Base-by-base conservation (phyloP, 169 alveolate genomes). In the Eimeria tenella region DNA sequence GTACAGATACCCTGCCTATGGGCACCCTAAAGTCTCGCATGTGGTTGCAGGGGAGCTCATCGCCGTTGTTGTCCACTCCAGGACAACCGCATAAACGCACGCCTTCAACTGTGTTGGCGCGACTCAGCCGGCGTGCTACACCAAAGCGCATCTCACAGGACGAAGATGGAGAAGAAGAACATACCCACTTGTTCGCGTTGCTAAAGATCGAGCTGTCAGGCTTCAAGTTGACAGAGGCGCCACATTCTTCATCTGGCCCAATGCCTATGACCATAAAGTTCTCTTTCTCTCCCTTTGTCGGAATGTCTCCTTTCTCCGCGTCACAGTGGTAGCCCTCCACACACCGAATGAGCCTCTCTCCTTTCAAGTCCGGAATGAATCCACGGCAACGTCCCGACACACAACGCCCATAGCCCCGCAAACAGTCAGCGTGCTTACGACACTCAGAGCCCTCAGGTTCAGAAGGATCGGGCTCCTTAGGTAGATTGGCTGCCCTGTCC, bases 21-120 rank as follows among this genome's bases (percentile, higher is more conserved):
- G 93, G 93, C 11, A 93, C 95, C 4, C 55, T 58, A 19, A 75
- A 93, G 81, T 93, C 95, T 19, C 90, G 68, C 63, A 71, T 86
- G 58, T 74, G 87, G 68, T 84, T 84, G 92, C 95, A 93, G 10
- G 94, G 89, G 42, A 42, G 50, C 23, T 53, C 86, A 52, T 71
- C 86, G 7, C 86, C 90, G 52, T 75, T 75, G 6, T 53, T 15
- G 68, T 93, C 94, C 52, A 84, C 21, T n/a, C 68, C 68, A 10
- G 95, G 95, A 55, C 95, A 93, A 74, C 95, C 95, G 90, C 95
- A 93, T 17, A 93, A 90, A 21, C 95, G 93, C 56, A 94, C 93
- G 25, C 96, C 96, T 49, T 94, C 96, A 5, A 75, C 88, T 5
- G 90, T 73, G 73, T 71, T 86, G 31, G 93, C 68, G 21, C 56